These are phyloP conservation scores for Bisporella sp. DNA, from an alignment of 2,329 filamentous ascomycete species.

Conservation along the genomic window DNA sequence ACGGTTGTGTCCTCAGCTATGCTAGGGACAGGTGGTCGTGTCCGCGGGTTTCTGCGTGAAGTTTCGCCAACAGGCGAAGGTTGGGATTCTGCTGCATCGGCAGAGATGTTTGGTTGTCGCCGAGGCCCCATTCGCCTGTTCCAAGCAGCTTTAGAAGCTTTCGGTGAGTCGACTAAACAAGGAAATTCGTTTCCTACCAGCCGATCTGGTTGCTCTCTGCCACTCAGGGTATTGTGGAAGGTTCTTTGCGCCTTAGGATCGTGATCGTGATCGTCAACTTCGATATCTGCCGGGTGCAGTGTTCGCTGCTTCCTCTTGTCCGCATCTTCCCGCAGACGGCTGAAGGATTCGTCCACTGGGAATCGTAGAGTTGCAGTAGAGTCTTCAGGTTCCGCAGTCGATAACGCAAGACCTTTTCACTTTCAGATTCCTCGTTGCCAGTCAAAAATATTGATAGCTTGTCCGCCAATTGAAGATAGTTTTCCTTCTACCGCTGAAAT, in stretches of 20 bases:
- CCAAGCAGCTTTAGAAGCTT: not conserved
- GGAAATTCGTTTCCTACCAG: constrained; percentile 1
- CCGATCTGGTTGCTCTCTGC: constrained; percentile 1
- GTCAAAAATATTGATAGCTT: constrained; percentile 2
- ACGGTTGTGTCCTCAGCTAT: no score
- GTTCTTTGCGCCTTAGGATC: constrained; percentile 3
- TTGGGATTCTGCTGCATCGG: no score
- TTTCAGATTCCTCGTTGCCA: constrained; percentile 4
- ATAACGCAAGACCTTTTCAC: constrained; percentile 4
- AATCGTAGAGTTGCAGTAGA: constrained; percentile 2
- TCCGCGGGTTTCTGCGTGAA: no score
- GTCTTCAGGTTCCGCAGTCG: constrained; percentile 3
- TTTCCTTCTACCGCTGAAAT: constrained; percentile 2
- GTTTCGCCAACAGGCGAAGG: no score
- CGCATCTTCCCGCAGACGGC: constrained; percentile 1
- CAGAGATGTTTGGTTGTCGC: no score
- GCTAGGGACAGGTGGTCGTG: no score
- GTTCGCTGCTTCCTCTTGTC: constrained; percentile 2
- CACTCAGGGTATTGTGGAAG: constrained; percentile 4
- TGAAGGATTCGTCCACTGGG: constrained; percentile 1
- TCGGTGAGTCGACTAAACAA: constrained; percentile 1
- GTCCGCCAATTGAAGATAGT: constrained; percentile 3
- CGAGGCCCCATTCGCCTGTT: not conserved
- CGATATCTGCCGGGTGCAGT: not conserved
- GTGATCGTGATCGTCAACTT: constrained; percentile 4